These are phyloP conservation scores for Immersiella caudata DNA, from an alignment of 495 filamentous ascomycete genomes.

Conservation along the genomic window DNA sequence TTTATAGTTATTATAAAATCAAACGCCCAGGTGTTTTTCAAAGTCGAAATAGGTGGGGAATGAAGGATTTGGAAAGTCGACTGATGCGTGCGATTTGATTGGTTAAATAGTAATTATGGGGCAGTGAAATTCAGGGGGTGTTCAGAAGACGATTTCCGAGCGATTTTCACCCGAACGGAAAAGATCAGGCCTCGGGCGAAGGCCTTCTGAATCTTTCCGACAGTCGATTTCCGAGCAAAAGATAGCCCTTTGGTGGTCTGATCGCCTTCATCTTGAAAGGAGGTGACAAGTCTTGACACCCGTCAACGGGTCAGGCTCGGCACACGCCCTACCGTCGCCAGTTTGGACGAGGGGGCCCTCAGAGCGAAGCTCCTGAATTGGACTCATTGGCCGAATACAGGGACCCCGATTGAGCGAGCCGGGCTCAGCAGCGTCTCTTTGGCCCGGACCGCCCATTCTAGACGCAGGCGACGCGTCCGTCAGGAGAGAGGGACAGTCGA, in stretches of 20 bases:
- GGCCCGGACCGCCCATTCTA: not conserved
- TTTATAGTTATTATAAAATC: no score
- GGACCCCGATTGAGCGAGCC: not conserved
- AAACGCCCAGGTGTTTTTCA: no score
- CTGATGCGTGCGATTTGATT: no score
- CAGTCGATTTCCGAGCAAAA: no score
- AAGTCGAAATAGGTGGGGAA: no score
- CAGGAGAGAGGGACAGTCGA: not conserved
- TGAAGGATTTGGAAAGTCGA: no score
- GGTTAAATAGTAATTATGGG: no score
- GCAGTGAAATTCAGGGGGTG: no score
- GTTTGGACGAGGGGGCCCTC: not conserved
- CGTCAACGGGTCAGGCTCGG: constrained; percentile 1
- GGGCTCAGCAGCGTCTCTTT: not conserved
- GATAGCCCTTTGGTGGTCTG: constrained; percentile 13
- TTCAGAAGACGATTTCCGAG: no score
- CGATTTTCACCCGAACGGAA: no score
- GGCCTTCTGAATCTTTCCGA: no score
- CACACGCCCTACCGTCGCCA: constrained; percentile 3
- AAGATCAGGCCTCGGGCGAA: no score
- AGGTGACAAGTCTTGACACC: not conserved
- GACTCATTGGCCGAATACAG: not conserved
- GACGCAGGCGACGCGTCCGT: not conserved
- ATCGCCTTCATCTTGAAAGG: constrained; percentile 2
- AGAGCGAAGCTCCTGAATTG: constrained; percentile 10